Base-by-base conservation (phyloP, 176 grass and related monocot genomes). In the Saccharum spontaneum region DNA sequence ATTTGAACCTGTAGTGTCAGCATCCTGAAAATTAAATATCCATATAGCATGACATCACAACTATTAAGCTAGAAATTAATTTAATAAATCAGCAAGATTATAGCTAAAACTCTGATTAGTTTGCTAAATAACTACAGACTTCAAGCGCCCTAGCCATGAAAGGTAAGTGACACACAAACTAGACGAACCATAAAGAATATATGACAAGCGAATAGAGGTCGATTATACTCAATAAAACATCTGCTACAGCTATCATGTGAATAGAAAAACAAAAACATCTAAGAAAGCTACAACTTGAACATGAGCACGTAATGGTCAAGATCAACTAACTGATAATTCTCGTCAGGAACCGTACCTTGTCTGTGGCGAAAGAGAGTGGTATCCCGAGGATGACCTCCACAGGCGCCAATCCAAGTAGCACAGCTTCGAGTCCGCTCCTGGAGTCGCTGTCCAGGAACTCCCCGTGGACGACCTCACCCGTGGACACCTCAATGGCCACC, bases 311-410 rank as follows among this genome's bases (percentile, higher is more conserved):
- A 7, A 72, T 30, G 24, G 4, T 44, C 18, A 6, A 8, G 65
- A 52, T 38, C 20, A 12, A 81, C 4, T 2, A 11, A 13, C 5
- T 13, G 30, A 55, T 5, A 34, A 38, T 24, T 68, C 30, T 30
- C 34, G 15, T 18, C 16, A 83, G 45, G 36, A 85, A 90, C 91
- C 91, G 85, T 85, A 98, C 96, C 91, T 98, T 98, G 20, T 94
- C 89, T 1, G 93, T 98, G 34, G 83, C 60, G 6, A 83, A 43
- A 0, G 96, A 90, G 31, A 98, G 71, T 1, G 93, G 96, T 31
- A 75, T 90, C 23, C 91, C 96, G 5, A 94, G 70, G 63, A 95
- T 93, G 87, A 98, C 83, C 89, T 98, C 96, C 41, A 88, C 73
- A 0, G 93, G 93, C 4, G 93, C 85, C 78, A 95, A 80, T 71